phyloP scores from a whole-genome alignment of 228 moss, liverwort and hornwort genomes.

The Sphagnum fallax region DNA sequence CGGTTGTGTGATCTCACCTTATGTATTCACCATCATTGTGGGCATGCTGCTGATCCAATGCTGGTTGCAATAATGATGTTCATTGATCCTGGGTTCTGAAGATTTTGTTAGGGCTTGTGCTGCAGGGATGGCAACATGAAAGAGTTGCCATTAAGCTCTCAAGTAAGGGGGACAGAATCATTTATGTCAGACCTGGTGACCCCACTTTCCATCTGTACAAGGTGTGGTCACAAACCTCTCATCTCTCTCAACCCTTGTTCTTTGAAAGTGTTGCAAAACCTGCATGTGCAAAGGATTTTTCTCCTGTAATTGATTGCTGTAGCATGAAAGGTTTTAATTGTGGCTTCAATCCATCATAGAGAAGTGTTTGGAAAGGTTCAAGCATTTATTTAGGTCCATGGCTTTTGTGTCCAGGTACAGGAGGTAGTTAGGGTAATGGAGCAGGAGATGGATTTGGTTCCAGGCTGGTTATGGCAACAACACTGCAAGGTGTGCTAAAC shows the following conservation, averaged over 20 bases:
- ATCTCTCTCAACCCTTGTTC: no score
- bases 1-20: no score
- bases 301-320: no score
- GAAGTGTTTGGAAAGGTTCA: no score
- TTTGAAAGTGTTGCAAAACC: no score
- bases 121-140: constrained; percentile 48
- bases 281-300: no score
- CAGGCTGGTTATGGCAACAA: constrained; percentile 38
- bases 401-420: not conserved
- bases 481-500: constrained; percentile 23
- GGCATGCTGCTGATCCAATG: no score
- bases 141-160: constrained; percentile 39
- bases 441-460: constrained; percentile 33
- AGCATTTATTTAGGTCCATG: no score
- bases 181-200: constrained; percentile 33
- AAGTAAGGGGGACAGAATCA: constrained; percentile 36
- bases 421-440: constrained; percentile 40
- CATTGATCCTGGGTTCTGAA: not conserved
- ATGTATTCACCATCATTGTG: no score
- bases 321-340: no score
- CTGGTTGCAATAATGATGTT: not conserved
- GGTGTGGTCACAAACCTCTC: constrained; percentile 4
- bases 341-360: no score
- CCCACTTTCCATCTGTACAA: constrained; percentile 24
- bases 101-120: not conserved